Evolutionary conservation across 176 grass and related monocot genomes (phyloP).

Genomic region (Puccinellia tenuiflora): DNA sequence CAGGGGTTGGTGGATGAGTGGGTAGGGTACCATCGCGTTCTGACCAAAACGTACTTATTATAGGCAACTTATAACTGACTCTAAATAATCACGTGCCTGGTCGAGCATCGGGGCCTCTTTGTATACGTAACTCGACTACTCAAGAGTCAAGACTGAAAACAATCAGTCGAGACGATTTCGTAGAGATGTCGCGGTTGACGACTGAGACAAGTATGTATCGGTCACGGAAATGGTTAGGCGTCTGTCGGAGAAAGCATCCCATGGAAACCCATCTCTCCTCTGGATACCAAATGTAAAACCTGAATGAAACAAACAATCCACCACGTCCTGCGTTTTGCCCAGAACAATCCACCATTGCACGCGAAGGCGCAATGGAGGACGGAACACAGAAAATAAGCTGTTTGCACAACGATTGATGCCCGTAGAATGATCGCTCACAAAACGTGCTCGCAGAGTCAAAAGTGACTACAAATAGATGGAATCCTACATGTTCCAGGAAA

Average conservation of each 20-base stretch:
- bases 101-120: background rate
- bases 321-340: background rate
- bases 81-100: background rate
- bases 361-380: background rate
- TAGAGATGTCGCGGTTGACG: background rate
- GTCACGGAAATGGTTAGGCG: background rate
- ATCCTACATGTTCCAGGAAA: background rate
- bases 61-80: background rate
- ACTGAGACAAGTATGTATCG: background rate
- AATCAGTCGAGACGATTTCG: background rate
- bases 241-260: background rate
- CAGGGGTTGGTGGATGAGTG: background rate
- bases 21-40: background rate
- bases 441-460: background rate
- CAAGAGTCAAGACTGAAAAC: background rate
- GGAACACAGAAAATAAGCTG: background rate
- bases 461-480: background rate
- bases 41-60: background rate
- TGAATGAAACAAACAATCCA: background rate
- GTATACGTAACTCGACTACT: background rate
- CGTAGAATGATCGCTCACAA: background rate
- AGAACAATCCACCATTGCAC: background rate
- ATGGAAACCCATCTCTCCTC: background rate
- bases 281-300: background rate
- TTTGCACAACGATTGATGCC: background rate